Evolutionary conservation across 169 alveolate genomes (phyloP).

Genomic region (Plasmodium relictum): DNA sequence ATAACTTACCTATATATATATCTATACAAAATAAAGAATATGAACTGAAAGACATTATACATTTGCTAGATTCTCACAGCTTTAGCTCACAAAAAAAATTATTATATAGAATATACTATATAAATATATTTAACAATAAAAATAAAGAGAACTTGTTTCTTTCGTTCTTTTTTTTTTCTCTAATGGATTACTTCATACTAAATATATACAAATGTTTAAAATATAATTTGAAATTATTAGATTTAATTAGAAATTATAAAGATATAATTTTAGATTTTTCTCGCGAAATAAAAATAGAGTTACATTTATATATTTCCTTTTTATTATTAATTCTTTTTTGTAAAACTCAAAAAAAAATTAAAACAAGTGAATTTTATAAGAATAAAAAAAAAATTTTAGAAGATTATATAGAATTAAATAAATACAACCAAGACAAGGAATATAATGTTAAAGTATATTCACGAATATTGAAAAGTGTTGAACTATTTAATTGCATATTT

Average conservation of each 20-base stretch:
- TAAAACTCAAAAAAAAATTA: constrained; percentile 25
- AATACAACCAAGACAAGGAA: constrained; percentile 3
- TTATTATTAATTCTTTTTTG: constrained; percentile 43
- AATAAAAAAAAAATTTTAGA: constrained; percentile 24
- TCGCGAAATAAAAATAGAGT: constrained; percentile 45
- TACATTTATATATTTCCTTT: constrained; percentile 67
- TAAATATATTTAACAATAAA: constrained; percentile 39
- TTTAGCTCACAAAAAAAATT: constrained; percentile 56
- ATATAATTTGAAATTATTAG: constrained; percentile 16
- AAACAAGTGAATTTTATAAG: constrained; percentile 37
- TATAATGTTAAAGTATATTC: constrained; percentile 47
- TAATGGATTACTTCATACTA: constrained; percentile 71
- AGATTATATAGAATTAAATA: constrained; percentile 34
- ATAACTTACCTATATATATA: constrained; percentile 42
- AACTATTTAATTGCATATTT: constrained; percentile 35
- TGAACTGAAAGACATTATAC: constrained; percentile 45
- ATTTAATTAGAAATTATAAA: constrained; percentile 45
- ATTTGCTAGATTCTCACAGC: constrained; percentile 23
- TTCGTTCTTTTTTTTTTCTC: constrained; percentile 51
- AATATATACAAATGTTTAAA: constrained; percentile 60
- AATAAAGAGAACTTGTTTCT: constrained; percentile 21
- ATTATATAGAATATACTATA: constrained; percentile 65
- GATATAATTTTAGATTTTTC: constrained; percentile 36
- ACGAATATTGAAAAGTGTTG: constrained; percentile 65
- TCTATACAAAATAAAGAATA: constrained; percentile 57